Base-by-base conservation (phyloP, 306 rosid genomes). In the Quercus ilex region DNA sequence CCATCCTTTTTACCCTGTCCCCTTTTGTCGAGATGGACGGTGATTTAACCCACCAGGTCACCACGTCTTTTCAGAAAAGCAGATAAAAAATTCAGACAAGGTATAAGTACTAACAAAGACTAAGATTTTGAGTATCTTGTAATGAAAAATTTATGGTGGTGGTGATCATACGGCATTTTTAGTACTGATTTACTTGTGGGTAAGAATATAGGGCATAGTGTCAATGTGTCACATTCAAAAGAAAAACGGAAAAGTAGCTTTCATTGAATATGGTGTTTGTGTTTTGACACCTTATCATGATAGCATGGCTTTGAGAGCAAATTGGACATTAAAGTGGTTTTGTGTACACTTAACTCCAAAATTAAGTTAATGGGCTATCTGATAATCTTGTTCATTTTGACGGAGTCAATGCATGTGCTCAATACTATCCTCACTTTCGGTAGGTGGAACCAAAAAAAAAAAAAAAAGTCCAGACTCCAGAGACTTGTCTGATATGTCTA, bases 61-160 rank as follows among this genome's bases (percentile, higher is more conserved):
- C 38, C 77, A 59, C 74, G 74, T 60, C 80, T 62, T 79, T 74
- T 83, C 77, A 79, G 65, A 59, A 59, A 43, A 74, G 28, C 17
- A 83, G 23, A 77, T 56, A 55, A 49, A 49, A 56, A 38, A 19
- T 30, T 59, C 70, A 56, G 74, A 79, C 77, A 75, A 57, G 63
- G 70, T 46, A 56, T 20, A n/a, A 7, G 51, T 28, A 31, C 19
- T 17, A 30, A 65, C 51, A 65, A 65, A 6, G 52, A 19, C 26
- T 18, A 4, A 67, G 71, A 67, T 67, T 67, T 67, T 33, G 51
- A 68, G 72, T 68, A 68, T 68, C 72, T 68, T 35, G 38, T 35
- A 2, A 18, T 18, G 51, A 59, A 33, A 35, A 67, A 7, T 68
- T 49, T n/a, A 31, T 35, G 72, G 51, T 18, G 10, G 59, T 59